A percentile compares a stretch with the other conserved stretches of the same genome.
phyloP scores from a whole-genome alignment of 2,329 filamentous ascomycete species.

The Calonectria montana region DNA sequence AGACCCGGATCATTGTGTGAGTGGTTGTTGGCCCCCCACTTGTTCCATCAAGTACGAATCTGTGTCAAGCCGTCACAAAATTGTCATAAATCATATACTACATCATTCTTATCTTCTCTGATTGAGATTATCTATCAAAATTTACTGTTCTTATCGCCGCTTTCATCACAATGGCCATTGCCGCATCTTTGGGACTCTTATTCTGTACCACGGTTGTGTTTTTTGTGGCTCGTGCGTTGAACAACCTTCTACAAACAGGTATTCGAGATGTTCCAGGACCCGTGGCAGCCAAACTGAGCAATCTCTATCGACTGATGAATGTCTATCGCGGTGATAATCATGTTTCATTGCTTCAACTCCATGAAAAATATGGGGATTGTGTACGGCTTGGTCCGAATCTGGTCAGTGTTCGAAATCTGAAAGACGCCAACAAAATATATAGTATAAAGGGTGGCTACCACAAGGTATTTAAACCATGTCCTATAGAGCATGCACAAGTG shows the following conservation, averaged over 20 bases:
- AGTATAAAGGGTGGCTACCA: conserved; percentile 34
- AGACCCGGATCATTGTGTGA: too few relatives aligned
- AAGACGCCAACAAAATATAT: conserved; percentile 6
- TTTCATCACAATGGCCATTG: not conserved
- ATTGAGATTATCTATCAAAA: not conserved
- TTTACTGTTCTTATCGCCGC: too few relatives aligned
- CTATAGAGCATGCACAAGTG: not conserved
- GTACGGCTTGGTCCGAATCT: conserved; percentile 3
- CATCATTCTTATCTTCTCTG: not conserved
- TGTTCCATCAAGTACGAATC: too few relatives aligned
- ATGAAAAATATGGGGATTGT: conserved; percentile 9
- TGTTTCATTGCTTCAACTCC: not conserved
- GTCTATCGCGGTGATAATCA: conserved; percentile 17
- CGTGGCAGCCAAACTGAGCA: conserved; percentile 7
- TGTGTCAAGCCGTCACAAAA: too few relatives aligned
- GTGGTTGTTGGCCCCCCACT: too few relatives aligned
- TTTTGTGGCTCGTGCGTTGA: not conserved
- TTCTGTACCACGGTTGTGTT: not conserved
- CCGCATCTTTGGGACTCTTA: not conserved
- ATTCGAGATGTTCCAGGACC: conserved; percentile 13
- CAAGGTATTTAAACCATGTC: not conserved
- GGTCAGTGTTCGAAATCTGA: conserved; percentile 11
- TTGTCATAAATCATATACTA: too few relatives aligned
- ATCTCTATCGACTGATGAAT: conserved; percentile 1
- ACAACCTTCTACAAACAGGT: not conserved